These are phyloP conservation scores for Creolimax fragrantissima DNA, from an alignment of 78 protist genomes.

Conservation along the genomic window DNA sequence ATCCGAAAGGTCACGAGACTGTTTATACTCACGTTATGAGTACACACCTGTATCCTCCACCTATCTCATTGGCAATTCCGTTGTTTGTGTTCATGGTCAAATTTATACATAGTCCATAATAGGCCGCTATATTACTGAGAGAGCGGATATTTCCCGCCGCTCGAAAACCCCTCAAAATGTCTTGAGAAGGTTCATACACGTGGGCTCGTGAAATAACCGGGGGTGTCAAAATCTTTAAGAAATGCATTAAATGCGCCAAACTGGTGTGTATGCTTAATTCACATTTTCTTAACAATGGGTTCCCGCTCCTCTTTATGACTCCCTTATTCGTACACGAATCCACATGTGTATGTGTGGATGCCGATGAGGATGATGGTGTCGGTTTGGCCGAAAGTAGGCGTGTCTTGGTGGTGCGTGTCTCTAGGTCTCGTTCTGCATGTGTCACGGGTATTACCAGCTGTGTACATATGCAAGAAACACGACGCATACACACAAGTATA, in stretches of 20 bases:
- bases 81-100: background rate
- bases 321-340: too few relatives aligned
- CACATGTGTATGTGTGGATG: too few relatives aligned
- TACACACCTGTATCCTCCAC: too few relatives aligned
- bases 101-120: background rate
- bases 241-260: background rate
- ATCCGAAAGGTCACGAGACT: too few relatives aligned
- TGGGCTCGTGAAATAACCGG: background rate
- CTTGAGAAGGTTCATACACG: background rate
- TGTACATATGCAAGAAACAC: too few relatives aligned
- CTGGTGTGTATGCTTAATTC: background rate
- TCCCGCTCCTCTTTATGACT: too few relatives aligned
- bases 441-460: background rate
- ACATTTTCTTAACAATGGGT: background rate
- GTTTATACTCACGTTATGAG: too few relatives aligned
- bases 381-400: background rate
- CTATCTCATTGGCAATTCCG: too few relatives aligned
- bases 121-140: background rate
- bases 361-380: too few relatives aligned
- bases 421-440: background rate
- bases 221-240: background rate
- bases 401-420: background rate
- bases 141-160: background rate
- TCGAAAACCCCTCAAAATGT: background rate
- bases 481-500: too few relatives aligned